Percentiles rank a stretch among this genome's conserved stretches.
These are phyloP conservation scores for Porodaedalea pini DNA, from an alignment of 1,284 basidiomycete genomes.

Conservation along the genomic window DNA sequence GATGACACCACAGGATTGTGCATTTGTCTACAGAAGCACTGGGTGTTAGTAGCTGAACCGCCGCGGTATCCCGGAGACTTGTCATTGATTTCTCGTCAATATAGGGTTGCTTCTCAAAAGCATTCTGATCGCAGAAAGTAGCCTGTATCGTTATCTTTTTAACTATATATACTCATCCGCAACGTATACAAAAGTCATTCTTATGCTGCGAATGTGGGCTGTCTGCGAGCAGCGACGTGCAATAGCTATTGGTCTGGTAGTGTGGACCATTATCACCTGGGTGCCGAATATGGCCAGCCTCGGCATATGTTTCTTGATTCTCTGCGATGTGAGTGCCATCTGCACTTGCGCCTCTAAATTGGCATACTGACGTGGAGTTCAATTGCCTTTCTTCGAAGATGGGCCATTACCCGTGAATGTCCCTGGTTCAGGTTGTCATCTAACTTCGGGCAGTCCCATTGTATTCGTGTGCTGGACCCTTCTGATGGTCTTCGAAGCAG, in stretches of 20 bases:
- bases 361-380: not conserved
- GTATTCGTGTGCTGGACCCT: constrained; percentile 5
- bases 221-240: not conserved
- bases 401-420: not conserved
- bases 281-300: not conserved
- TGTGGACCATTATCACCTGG: constrained; percentile 12
- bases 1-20: not conserved
- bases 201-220: constrained; percentile 4
- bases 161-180: not conserved
- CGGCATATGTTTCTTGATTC: constrained; percentile 8
- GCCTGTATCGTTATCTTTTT: not conserved
- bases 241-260: constrained; percentile 2
- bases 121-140: constrained; percentile 7
- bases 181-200: too few species aligned
- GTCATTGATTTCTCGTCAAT: too few species aligned
- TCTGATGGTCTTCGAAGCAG: constrained; percentile 10
- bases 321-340: not conserved
- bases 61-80: not conserved
- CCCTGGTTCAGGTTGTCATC: not conserved
- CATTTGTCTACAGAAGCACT: constrained; percentile 7
- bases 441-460: constrained; percentile 5
- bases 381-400: not conserved
- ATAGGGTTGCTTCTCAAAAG: constrained; percentile 1
- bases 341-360: not conserved
- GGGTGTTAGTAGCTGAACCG: not conserved